Base-by-base conservation (phyloP, 2,329 filamentous ascomycete species). In the Fusarium secorum region DNA sequence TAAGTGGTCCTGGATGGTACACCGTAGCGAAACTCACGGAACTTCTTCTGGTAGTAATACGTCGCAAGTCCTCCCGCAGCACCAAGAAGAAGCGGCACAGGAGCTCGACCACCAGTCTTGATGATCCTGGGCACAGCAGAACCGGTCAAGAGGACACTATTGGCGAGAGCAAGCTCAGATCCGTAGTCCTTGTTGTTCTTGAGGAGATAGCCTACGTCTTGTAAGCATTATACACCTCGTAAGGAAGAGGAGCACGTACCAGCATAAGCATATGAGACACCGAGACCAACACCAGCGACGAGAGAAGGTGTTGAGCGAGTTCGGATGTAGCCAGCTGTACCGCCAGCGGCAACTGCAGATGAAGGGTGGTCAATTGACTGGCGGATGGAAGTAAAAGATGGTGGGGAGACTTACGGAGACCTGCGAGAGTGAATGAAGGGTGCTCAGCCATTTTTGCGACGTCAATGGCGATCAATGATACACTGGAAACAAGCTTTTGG, bases 161-260 rank as follows among this genome's bases (percentile, higher is more conserved):
- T 83, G 39, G 78, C 81, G 8, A 83, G 76, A 4, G 81, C 81
- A 36, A 83, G 76, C 75, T 83, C 81, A 14, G 81, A 74, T 38
- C 81, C 81, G 54, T 83, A 82, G 74, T 83, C 81, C 73, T 81
- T 81, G 74, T 83, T 83, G 59, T 78, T 72, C 72, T 81, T 82
- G 60, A 83, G 76, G 26, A 83, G 79, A 46, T 83, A 83, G 49
- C 81, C 81, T 83, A 11, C 8, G 4, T 3, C 18, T 26, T 26
- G 24, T 45, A n/a, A n/a, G n/a, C n/a, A n/a, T n/a, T n/a, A n/a
- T n/a, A n/a, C n/a, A n/a, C n/a, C n/a, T n/a, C n/a, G n/a, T n/a
- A n/a, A n/a, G 11, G 7, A 3, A 6, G 7, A 5, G 3, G 6
- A 17, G 1, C 9, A 46, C 67, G 30, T 65, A 76, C 75, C 75